Evolutionary conservation across 2,329 filamentous ascomycete species (phyloP), one percentile per base, ranked within the genome.

Genomic region (Didymella pinodella): DNA sequence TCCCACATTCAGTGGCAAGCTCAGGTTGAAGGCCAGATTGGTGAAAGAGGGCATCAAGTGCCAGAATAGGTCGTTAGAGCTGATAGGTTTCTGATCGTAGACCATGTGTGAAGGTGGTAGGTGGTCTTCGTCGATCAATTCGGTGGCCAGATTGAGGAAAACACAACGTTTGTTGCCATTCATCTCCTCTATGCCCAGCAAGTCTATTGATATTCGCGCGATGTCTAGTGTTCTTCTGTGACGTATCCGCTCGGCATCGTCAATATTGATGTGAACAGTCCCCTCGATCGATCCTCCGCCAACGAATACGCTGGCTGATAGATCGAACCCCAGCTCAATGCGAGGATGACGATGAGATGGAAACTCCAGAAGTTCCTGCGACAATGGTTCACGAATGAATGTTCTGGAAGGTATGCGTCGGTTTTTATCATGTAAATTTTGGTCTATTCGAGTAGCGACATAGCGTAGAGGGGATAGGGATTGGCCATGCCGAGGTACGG

Each of bases 231-330:
- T 76, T 54, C 76, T 74, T 62, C 78, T 78, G 57, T 80, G 77
- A 57, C 79, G 73, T 59, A 77, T 68, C 55, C 78, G 74, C 54
- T 82, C 78, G 47, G 78, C 77, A 61, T 82, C 80, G 53, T 84
- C 81, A 34, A 85, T 74, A 7, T 74, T 77, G 48, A 85, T 73
- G 50, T 79, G 78, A 12, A 83, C 75, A 54, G 78, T 77, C 20
- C 84, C 84, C 72, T 85, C 83, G 14, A 85, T 77, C 11, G 80
- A 84, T 8, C 83, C 82, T 28, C 83, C 83, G 18, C 84, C 84
- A n/a, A 85, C 82, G 58, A 84, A 85, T 8, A 85, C 69, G 4
- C 83, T 78, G 18, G 82, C 81, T 29, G 79, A 80, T 25, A 83
- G 72, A 48, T 82, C 81, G n/a, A 85, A 65, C 16, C 81, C 82